Evolutionary conservation across 768 basidiomycete species (phyloP).

Genomic region (Boletus pseudo-olivaceus): DNA sequence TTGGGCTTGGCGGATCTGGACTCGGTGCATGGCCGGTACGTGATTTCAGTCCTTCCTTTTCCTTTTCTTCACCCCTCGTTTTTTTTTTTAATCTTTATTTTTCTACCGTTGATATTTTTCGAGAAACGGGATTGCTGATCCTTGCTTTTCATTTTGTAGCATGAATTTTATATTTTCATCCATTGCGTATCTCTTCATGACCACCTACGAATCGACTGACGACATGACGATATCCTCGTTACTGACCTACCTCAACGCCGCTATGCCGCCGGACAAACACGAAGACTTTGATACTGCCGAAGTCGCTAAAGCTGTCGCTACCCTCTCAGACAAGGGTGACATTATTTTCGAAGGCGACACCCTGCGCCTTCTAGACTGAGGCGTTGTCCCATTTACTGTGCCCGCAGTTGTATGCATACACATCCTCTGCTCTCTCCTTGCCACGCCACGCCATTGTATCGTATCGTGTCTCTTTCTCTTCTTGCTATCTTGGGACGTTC

Average conservation of each 20-base stretch:
- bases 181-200: slow-evolving; percentile 59
- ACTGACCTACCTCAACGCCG: slow-evolving; percentile 70
- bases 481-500: slow-evolving; percentile 25
- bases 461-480: slow-evolving; percentile 14
- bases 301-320: slow-evolving; percentile 50
- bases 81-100: not conserved
- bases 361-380: slow-evolving; percentile 27
- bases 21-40: slow-evolving; percentile 58
- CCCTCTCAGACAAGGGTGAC: slow-evolving; percentile 44
- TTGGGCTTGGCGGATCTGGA: slow-evolving; percentile 55
- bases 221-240: slow-evolving; percentile 68
- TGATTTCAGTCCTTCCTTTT: slow-evolving; percentile 5
- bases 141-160: slow-evolving; percentile 30
- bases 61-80: not conserved
- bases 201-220: slow-evolving; percentile 64
- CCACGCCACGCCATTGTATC: not conserved
- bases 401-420: not conserved
- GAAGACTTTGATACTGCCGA: slow-evolving; percentile 80
- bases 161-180: slow-evolving; percentile 59
- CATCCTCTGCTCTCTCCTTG: not conserved
- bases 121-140: slow-evolving; percentile 6
- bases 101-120: slow-evolving; percentile 1
- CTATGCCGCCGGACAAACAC: slow-evolving; percentile 73
- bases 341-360: slow-evolving; percentile 52
- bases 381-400: not conserved